phyloP scores from a whole-genome alignment of 495 filamentous ascomycete species.

The Hyphodiscus hymeniophilus region DNA sequence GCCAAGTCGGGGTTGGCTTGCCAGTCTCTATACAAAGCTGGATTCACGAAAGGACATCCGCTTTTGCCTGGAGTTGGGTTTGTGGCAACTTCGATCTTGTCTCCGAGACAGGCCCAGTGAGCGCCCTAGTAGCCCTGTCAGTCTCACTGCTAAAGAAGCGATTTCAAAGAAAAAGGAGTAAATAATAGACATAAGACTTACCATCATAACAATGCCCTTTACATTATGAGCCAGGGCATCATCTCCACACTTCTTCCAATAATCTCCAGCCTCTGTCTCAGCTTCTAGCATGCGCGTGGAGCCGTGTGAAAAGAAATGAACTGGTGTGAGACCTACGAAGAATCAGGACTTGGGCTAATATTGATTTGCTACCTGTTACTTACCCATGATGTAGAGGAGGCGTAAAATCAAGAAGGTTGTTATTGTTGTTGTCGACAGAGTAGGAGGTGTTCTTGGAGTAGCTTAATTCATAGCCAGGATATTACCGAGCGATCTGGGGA shows the following conservation, averaged over 20 bases:
- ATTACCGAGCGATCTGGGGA: too few species aligned
- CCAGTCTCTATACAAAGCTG: slow-evolving; percentile 49
- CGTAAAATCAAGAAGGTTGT: too few species aligned
- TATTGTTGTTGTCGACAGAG: too few species aligned
- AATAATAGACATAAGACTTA: too few species aligned
- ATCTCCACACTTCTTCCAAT: slow-evolving; percentile 56
- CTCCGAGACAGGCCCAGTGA: slow-evolving; percentile 46
- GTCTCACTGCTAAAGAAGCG: too few species aligned
- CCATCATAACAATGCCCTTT: slow-evolving; percentile 56
- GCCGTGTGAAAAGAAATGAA: slow-evolving; percentile 61
- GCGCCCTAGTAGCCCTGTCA: slow-evolving; percentile 38
- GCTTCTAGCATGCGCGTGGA: slow-evolving; percentile 62
- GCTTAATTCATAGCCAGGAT: too few species aligned
- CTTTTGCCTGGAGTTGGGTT: slow-evolving; percentile 47
- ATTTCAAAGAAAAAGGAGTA: not conserved
- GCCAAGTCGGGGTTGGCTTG: slow-evolving; percentile 44
- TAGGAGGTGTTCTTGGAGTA: too few species aligned
- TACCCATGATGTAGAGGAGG: too few species aligned
- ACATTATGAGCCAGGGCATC: slow-evolving; percentile 46
- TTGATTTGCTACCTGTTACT: too few species aligned
- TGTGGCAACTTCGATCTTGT: slow-evolving; percentile 44
- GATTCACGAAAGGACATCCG: slow-evolving; percentile 51
- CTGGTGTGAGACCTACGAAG: slow-evolving; percentile 37
- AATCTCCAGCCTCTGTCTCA: slow-evolving; percentile 45
- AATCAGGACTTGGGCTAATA: too few species aligned